Conservation (phyloP, 371 early-diverging fungal species). For the Apophysomyces sp. region DNA sequence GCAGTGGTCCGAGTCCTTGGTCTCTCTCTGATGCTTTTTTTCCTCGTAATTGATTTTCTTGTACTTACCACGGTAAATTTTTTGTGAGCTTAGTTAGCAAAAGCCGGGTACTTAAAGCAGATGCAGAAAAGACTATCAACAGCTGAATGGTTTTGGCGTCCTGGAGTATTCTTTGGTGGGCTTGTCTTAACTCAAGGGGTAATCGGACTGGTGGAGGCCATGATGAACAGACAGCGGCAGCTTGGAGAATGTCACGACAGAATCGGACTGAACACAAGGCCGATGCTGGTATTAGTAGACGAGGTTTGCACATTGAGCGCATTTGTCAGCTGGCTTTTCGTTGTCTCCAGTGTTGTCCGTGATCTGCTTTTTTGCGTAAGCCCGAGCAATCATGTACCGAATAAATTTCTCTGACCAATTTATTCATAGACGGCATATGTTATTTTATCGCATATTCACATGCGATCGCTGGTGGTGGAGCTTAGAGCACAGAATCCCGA, state of each 20-base stretch:
- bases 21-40: background rate
- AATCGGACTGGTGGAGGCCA: background rate
- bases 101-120: background rate
- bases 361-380: background rate
- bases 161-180: conserved; percentile 20
- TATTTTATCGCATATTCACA: background rate
- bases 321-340: background rate
- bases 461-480: background rate
- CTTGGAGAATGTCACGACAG: background rate
- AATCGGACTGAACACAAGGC: background rate
- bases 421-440: background rate
- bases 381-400: background rate
- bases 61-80: conserved; percentile 22
- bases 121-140: conserved; percentile 15
- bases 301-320: background rate
- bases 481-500: background rate
- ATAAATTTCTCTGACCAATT: background rate
- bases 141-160: conserved; percentile 26
- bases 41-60: conserved; percentile 14
- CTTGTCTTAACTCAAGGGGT: conserved; percentile 11
- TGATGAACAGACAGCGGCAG: conserved; percentile 3
- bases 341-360: background rate
- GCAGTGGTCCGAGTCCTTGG: background rate
- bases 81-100: background rate
- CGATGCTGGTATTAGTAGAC: background rate